Base-by-base conservation (phyloP, 2,329 filamentous ascomycete genomes). In the Xylariaceae sp. region DNA sequence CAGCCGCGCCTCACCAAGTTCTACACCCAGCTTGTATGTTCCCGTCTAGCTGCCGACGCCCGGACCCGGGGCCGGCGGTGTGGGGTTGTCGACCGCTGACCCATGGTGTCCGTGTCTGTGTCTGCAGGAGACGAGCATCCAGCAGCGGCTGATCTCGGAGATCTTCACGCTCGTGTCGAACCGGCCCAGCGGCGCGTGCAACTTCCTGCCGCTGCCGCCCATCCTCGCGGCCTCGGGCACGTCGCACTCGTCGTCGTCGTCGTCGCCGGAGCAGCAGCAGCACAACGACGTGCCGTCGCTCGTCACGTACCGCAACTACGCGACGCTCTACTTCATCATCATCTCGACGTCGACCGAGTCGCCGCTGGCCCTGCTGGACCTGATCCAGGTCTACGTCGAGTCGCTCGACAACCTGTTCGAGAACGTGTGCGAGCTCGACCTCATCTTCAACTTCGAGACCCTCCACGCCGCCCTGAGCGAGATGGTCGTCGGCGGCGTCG, bases 391-490 rank as follows among this genome's bases (percentile, higher is more conserved):
- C 39, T 98, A 95, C 52, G 92, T 98, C 43, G 92, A 98, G 62
- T 81, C 90, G 1, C 74, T 98, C 22, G 92, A 98, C 59, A 79
- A 87, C 44, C 71, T 98, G 25, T 98, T 98, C 56, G 92, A 96
- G 64, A 95, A 98, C 57, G 92, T 98, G 8, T 98, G 92, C 71
- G 92, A 98, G 67, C 70, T 98, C 36, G 89, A 98, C 60, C 72
- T 98, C 48, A 98, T 98, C 59, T 98, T 98, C 68, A 96, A 96
- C 58, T 98, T 94, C 51, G 92, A 98, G 71, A 93, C 88, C 12
- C 70, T 98, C 51, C 92, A 98, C 66, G 84, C 90, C 7, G 80
- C 88, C 12, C 67, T 96, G 8, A 80, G 79, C 37, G 90, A 96
- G 68, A 94, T 96, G 86, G 83, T 96, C 36, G 85, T 94, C 12